Percentiles rank a stretch among this genome's conserved stretches.
phyloP scores from a whole-genome alignment of 108 stramenopile genomes.

The Fistulifera pelliculosa region DNA sequence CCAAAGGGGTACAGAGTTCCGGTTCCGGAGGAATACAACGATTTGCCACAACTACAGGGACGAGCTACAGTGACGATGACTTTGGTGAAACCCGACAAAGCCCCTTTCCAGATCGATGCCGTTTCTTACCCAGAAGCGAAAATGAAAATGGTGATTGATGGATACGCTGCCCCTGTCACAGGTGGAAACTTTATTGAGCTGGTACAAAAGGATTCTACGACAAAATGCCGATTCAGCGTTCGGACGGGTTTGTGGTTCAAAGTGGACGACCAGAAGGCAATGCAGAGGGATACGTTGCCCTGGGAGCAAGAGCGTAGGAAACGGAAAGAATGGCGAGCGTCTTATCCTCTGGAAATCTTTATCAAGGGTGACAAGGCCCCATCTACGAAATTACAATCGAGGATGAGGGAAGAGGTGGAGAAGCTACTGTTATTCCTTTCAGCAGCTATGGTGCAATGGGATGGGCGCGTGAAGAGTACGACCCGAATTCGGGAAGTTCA shows the following conservation, averaged over 20 bases:
- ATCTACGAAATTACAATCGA: conserved; percentile 91
- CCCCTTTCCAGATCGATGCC: conserved; percentile 80
- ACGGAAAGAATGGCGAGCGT: conserved; percentile 74
- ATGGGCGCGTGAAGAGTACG: conserved; percentile 95
- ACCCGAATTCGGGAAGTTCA: conserved; percentile 82
- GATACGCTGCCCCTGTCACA: conserved; percentile 89
- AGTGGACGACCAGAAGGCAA: conserved; percentile 90
- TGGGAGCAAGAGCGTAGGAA: conserved; percentile 62
- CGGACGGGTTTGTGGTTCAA: conserved; percentile 97
- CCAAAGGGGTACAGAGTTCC: conserved; percentile 65
- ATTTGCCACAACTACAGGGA: conserved; percentile 78
- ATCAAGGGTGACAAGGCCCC: conserved; percentile 82
- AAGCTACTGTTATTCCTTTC: conserved; percentile 88
- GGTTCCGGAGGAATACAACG: conserved; percentile 76
- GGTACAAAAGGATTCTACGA: conserved; percentile 94
- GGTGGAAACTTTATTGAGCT: conserved; percentile 92
- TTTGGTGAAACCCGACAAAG: conserved; percentile 70
- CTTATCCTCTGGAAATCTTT: conserved; percentile 91
- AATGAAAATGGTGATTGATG: conserved; percentile 91
- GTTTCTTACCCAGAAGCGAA: conserved; percentile 68
- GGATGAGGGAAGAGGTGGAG: conserved; percentile 92
- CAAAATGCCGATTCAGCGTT: conserved; percentile 89
- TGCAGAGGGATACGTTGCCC: conserved; percentile 87
- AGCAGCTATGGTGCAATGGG: conserved; percentile 92
- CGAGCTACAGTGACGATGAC: conserved; percentile 89